Conservation (phyloP, 306 rosid species). For the Ammopiptanthus mongolicus region DNA sequence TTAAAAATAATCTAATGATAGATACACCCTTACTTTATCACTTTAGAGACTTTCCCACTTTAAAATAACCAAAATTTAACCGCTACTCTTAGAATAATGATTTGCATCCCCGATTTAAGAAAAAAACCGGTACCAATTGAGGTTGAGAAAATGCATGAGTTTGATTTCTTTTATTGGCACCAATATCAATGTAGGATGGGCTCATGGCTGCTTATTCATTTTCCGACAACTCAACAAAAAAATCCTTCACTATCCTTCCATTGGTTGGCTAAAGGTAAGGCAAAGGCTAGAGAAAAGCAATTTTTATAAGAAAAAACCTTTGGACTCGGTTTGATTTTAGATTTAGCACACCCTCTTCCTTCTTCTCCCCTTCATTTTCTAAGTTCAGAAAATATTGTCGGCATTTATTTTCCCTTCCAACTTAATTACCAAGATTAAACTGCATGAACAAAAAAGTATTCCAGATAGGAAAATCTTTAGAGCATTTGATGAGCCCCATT, state of each 20-base stretch:
- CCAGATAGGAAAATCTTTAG: neutral
- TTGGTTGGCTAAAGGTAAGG: conserved; percentile 58
- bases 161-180: conserved; percentile 26
- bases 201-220: conserved; percentile 47
- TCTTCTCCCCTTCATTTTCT: neutral
- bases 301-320: neutral
- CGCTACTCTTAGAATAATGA: too few species aligned
- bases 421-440: neutral
- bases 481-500: conserved; percentile 24
- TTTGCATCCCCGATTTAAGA: too few species aligned
- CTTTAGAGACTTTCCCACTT: too few species aligned
- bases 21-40: too few species aligned
- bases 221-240: conserved; percentile 78
- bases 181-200: conserved; percentile 40
- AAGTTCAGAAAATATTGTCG: neutral
- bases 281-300: neutral
- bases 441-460: neutral
- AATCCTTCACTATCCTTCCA: conserved; percentile 52
- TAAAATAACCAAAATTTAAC: too few species aligned
- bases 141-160: conserved; percentile 18
- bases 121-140: too few species aligned
- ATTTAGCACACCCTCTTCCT: neutral
- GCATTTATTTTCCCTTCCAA: neutral
- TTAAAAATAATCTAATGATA: too few species aligned
- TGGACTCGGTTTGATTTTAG: conserved; percentile 4